A percentile compares a stretch with the other conserved stretches of the same genome.
phyloP scores from a whole-genome alignment of 2,329 filamentous ascomycete genomes.

The Colletotrichum musicola region DNA sequence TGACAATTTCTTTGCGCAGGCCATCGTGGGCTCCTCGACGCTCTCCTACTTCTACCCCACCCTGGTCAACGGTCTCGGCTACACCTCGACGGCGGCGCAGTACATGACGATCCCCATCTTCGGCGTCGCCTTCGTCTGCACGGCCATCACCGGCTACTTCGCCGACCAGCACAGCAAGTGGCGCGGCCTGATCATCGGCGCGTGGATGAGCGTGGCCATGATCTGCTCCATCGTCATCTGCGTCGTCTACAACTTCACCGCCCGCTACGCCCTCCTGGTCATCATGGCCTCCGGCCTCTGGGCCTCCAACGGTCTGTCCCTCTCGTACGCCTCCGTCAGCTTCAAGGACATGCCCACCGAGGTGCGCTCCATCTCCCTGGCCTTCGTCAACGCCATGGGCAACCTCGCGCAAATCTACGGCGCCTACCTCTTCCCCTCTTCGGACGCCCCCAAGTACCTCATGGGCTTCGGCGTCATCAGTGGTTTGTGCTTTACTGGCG shows the following conservation, averaged over 20 bases:
- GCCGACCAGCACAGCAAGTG: conserved; percentile 58
- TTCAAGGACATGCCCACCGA: conserved; percentile 64
- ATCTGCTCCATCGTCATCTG: conserved; percentile 55
- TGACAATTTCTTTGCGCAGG: conserved; percentile 31
- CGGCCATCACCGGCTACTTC: conserved; percentile 60
- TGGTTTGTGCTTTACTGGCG: conserved; percentile 38
- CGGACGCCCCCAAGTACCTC: conserved; percentile 62
- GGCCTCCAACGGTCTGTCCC: conserved; percentile 63
- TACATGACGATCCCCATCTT: conserved; percentile 64
- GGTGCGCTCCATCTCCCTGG: conserved; percentile 57
- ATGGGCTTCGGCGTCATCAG: conserved; percentile 51
- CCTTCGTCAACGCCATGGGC: conserved; percentile 66
- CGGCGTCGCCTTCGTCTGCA: conserved; percentile 64
- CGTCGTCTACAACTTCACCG: conserved; percentile 64
- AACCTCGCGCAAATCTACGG: conserved; percentile 70
- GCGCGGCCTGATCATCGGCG: conserved; percentile 61
- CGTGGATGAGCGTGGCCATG: conserved; percentile 59
- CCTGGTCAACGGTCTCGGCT: conserved; percentile 49
- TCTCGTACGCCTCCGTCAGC: conserved; percentile 64
- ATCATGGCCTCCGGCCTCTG: conserved; percentile 68
- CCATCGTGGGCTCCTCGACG: conserved; percentile 48
- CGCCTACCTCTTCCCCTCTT: conserved; percentile 63
- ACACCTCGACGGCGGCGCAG: conserved; percentile 46
- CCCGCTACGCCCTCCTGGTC: conserved; percentile 65
- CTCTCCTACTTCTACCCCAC: conserved; percentile 51